Conservation (phyloP, 2,329 filamentous ascomycete species). For the Alternaria arborescens region DNA sequence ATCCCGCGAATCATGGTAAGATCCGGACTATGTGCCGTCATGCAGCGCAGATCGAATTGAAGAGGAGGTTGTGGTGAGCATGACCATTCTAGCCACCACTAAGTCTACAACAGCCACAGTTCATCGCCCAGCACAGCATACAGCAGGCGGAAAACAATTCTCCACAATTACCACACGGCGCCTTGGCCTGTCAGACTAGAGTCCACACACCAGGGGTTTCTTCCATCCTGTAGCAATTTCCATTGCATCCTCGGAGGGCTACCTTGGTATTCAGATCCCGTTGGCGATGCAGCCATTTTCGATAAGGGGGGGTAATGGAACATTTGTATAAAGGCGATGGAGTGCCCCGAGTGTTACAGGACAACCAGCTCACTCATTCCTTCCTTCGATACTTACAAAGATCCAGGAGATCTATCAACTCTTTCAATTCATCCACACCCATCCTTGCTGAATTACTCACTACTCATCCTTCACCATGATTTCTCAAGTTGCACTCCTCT, state of each 20-base stretch:
- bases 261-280: neutral
- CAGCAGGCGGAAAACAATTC: constrained; percentile 14
- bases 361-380: neutral
- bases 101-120: constrained; percentile 1
- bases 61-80: constrained; percentile 2
- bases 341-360: neutral
- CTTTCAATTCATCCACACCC: neutral
- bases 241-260: neutral
- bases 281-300: constrained; percentile 2
- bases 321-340: constrained; percentile 9
- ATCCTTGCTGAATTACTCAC: neutral
- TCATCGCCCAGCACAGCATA: constrained; percentile 5
- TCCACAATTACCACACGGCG: constrained; percentile 12
- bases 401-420: constrained; percentile 5
- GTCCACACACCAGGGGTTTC: constrained; percentile 5
- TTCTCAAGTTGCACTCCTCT: constrained; percentile 28
- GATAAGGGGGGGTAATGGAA: neutral
- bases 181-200: constrained; percentile 8
- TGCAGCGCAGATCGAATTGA: neutral
- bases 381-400: constrained; percentile 1
- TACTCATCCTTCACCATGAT: constrained; percentile 25
- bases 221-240: constrained; percentile 17
- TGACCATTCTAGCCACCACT: constrained; percentile 15
- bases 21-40: neutral
- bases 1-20: constrained; percentile 5